Base-by-base conservation (phyloP, 306 rosid genomes). In the Fragaria iinumae region DNA sequence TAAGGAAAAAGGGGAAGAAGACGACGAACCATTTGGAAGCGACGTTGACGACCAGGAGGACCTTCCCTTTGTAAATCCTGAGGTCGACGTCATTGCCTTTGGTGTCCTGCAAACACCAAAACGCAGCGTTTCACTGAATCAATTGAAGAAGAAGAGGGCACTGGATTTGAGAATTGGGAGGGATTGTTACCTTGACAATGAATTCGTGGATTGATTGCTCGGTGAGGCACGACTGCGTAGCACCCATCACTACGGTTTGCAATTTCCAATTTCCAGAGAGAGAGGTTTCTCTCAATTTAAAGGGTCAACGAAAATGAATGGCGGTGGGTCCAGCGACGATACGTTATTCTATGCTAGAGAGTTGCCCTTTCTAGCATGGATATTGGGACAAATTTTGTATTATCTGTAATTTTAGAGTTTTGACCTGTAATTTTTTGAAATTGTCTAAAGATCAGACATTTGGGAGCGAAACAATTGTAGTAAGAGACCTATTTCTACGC, bases 11-110 rank as follows among this genome's bases (percentile, higher is more conserved):
- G 43, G 41, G 56, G 75, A 29, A 80, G 57, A 63, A 21, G 55
- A 4, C 0, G 12, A 73, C 41, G 32, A 50, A 95, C 99, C 99
- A 95, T 91, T 92, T 90, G 70, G 99, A 95, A 64, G 99, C 99
- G 17, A 95, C 99, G 82, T 95, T 95, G 69, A 95, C 84, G 41
- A 95, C 85, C 65, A 95, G 93, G 79, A 95, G 88, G 66, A 95
- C 92, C 81, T 91, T 89, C 59, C 99, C 99, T 55, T 80, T 88
- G 87, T 86, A 95, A 60, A 23, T 25, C 69, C 83, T 49, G 38
- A 95, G 99, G 76, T 91, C 86, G 73, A 95, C 96, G 16, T 88
- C 97, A 59, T 76, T 87, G 64, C 97, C 93, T 72, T 71, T 88
- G 57, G 83, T 72, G 85, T 90, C 97, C 99, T 95, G 86, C 80